These are phyloP conservation scores for Glonium stellatum DNA, from an alignment of 495 filamentous ascomycete species.

Conservation along the genomic window DNA sequence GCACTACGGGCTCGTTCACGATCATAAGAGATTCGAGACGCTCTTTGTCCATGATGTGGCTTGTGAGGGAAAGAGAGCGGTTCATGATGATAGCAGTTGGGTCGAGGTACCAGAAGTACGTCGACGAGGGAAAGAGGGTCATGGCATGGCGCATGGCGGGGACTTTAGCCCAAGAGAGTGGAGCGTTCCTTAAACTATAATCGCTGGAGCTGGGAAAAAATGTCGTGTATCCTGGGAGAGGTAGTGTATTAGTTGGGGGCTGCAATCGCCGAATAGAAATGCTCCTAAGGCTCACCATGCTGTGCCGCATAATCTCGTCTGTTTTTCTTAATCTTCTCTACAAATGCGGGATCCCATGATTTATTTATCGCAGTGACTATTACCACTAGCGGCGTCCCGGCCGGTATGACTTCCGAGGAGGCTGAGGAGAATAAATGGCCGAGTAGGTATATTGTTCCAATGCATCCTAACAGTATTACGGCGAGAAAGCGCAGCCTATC, in stretches of 20 bases:
- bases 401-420: conserved; percentile 40
- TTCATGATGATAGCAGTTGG: conserved; percentile 86
- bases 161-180: conserved; percentile 68
- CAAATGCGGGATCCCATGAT: conserved; percentile 52
- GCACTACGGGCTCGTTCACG: conserved; percentile 78
- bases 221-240: conserved; percentile 65
- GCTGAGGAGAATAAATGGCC: conserved; percentile 42
- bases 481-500: conserved; percentile 59
- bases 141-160: conserved; percentile 89
- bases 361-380: conserved; percentile 80
- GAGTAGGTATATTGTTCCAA: conserved; percentile 58
- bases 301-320: conserved; percentile 75
- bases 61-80: conserved; percentile 58
- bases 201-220: conserved; percentile 71
- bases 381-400: conserved; percentile 74
- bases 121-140: conserved; percentile 62
- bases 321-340: conserved; percentile 70
- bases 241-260: conserved; percentile 1
- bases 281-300: conserved; percentile 62
- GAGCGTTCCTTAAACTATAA: conserved; percentile 65
- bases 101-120: conserved; percentile 81
- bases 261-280: conserved; percentile 1
- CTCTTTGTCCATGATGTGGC: conserved; percentile 59
- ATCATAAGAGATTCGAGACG: conserved; percentile 75
- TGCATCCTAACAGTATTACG: conserved; percentile 48